Percentiles rank a stretch among this genome's conserved stretches.
Evolutionary conservation across 257 asterid genomes (phyloP).

Genomic region (Phtheirospermum japonicum): DNA sequence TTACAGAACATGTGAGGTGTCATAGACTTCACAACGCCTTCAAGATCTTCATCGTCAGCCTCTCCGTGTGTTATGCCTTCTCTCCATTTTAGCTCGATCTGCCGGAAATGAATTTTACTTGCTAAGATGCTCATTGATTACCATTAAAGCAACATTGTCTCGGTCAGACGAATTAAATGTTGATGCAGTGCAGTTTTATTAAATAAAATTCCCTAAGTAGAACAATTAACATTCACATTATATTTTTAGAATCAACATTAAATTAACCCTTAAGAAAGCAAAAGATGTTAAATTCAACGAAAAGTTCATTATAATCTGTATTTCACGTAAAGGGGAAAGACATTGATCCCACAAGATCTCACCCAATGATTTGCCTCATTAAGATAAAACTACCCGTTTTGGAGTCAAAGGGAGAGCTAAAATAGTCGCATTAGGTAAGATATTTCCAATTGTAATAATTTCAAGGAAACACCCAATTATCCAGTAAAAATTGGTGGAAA

Average conservation of each 20-base stretch:
- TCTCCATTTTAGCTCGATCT: constrained; percentile 65
- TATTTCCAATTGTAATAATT: not conserved
- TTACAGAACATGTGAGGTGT: constrained; percentile 97
- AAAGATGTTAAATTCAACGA: constrained; percentile 10
- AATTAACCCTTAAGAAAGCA: constrained; percentile 17
- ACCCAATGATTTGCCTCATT: constrained; percentile 14
- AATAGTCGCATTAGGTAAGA: constrained; percentile 10
- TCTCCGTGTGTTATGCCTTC: constrained; percentile 57
- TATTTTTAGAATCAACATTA: constrained; percentile 7
- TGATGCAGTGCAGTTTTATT: not conserved
- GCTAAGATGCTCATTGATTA: constrained; percentile 18
- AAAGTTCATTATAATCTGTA: constrained; percentile 10
- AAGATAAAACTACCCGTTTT: constrained; percentile 22
- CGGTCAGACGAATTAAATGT: constrained; percentile 16
- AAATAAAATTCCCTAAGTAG: not conserved
- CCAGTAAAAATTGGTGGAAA: not conserved
- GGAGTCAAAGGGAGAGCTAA: constrained; percentile 18
- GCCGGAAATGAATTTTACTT: constrained; percentile 17
- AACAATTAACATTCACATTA: not conserved
- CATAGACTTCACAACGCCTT: constrained; percentile 48
- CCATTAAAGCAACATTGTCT: constrained; percentile 11
- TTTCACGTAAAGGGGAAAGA: constrained; percentile 3
- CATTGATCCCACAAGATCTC: constrained; percentile 28
- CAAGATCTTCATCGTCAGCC: constrained; percentile 57
- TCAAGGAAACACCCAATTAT: constrained; percentile 1